Percentiles rank a stretch among this genome's conserved stretches.
phyloP scores from a whole-genome alignment of 345 rosid species.

The Erucastrum elatum region DNA sequence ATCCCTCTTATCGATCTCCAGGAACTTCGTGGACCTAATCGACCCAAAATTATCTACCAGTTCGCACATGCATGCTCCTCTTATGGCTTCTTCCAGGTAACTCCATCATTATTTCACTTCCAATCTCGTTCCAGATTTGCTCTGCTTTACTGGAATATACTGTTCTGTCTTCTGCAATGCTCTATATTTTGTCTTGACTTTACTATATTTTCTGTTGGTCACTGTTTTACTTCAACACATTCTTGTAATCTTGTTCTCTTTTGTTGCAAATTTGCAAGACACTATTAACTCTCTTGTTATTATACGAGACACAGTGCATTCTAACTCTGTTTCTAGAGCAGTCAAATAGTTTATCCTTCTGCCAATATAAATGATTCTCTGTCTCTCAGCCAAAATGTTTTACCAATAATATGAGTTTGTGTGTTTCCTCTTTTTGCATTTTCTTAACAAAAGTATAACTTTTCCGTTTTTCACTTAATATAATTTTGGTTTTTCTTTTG shows the following conservation, averaged over 20 bases:
- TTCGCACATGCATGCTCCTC: constrained; percentile 56
- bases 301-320: neutral
- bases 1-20: constrained; percentile 67
- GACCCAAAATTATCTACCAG: constrained; percentile 35
- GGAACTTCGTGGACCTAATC: constrained; percentile 49
- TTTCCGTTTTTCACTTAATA: too few species aligned
- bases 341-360: too few species aligned
- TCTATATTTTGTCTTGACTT: neutral
- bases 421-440: too few species aligned
- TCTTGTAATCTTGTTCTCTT: neutral
- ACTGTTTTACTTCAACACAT: neutral
- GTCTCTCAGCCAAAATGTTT: too few species aligned
- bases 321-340: neutral
- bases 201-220: neutral
- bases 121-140: neutral
- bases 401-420: too few species aligned
- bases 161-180: neutral
- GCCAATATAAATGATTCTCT: too few species aligned
- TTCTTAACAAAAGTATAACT: too few species aligned
- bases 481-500: too few species aligned
- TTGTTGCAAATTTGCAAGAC: neutral
- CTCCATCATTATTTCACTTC: neutral
- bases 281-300: neutral
- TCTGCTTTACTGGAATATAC: neutral
- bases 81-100: constrained; percentile 67